Evolutionary conservation across 2,329 filamentous ascomycete species (phyloP), one percentile per base, ranked within the genome.

Genomic region (Colletotrichum karsti): DNA sequence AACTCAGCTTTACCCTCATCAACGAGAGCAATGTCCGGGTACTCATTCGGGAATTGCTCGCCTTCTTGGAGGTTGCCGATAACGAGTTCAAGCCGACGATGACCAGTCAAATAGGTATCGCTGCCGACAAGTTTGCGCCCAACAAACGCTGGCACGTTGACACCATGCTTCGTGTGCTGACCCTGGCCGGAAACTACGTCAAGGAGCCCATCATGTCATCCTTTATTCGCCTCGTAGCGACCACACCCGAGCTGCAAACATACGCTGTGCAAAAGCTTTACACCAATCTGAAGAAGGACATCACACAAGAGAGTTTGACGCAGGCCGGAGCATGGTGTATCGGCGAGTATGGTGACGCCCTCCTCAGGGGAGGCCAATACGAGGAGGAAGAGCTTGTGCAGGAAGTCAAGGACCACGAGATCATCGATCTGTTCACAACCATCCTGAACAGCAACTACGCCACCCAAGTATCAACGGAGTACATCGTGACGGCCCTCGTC

Each of bases 101-200:
- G 95, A 99, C 96, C 2, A 96, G 92, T 59, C 96, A 99, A 77
- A 99, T 99, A 78, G 96, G 96, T 24, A 94, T 99, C 74, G 96
- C 97, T 10, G 96, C 97, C 7, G 96, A 99, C 79, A 91, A 95
- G 72, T 99, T 94, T 80, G 93, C 96, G 2, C 97, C 96, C 1
- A 98, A 96, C 82, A 98, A 98, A 83, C 88, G 96, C 77, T 99
- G 96, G 96, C 96, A 99, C 77, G 92, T 98, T 73, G 96, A 99
- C 76, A 99, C 97, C 3, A 98, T 99, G 91, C 85, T 99, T 60
- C 90, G 97, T 22, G 94, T 99, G 24, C 82, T 99, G 73, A 97
- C 95, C 66, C 85, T 99, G 72, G 96, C 96, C 58, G 96, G 96
- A 51, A 97, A 97, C 80, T 97, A 96, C 75, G 95, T 99, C 73